Percentiles rank a stretch among this genome's conserved stretches.
These are phyloP conservation scores for Arctostaphylos glauca DNA, from an alignment of 148 eudicot species.

Conservation along the genomic window DNA sequence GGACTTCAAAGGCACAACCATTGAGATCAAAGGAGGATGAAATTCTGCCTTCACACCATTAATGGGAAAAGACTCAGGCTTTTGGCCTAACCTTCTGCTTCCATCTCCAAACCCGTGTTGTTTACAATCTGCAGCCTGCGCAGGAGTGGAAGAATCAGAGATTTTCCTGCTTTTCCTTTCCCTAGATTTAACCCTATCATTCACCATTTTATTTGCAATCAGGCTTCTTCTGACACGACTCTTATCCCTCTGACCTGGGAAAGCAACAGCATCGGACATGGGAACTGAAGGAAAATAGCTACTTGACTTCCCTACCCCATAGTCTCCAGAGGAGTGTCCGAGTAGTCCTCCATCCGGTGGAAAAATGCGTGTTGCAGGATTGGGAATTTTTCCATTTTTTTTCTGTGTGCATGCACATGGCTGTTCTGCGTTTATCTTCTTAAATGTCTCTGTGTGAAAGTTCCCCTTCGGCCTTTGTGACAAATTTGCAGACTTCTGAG, in stretches of 20 bases:
- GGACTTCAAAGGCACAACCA: slow-evolving; percentile 10
- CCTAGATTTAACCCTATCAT: not conserved
- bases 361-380: slow-evolving; percentile 16
- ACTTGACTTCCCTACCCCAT: not conserved
- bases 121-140: not conserved
- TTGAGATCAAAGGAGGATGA: slow-evolving; percentile 1
- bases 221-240: not conserved
- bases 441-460: not conserved
- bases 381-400: not conserved
- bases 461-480: not conserved
- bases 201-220: not conserved
- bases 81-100: slow-evolving; percentile 14
- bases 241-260: not conserved
- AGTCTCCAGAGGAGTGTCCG: not conserved
- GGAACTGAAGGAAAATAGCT: not conserved
- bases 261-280: not conserved
- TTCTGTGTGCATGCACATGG: slow-evolving; percentile 25
- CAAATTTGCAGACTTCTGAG: slow-evolving; percentile 8
- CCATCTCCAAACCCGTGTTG: not conserved
- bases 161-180: not conserved
- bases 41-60: not conserved
- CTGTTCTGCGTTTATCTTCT: slow-evolving; percentile 6
- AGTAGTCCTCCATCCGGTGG: not conserved
- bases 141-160: not conserved
- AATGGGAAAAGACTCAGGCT: not conserved